A percentile compares a stretch with the other conserved stretches of the same genome.
Evolutionary conservation across 148 eudicot species (phyloP).

Genomic region (Talinum fruticosum): DNA sequence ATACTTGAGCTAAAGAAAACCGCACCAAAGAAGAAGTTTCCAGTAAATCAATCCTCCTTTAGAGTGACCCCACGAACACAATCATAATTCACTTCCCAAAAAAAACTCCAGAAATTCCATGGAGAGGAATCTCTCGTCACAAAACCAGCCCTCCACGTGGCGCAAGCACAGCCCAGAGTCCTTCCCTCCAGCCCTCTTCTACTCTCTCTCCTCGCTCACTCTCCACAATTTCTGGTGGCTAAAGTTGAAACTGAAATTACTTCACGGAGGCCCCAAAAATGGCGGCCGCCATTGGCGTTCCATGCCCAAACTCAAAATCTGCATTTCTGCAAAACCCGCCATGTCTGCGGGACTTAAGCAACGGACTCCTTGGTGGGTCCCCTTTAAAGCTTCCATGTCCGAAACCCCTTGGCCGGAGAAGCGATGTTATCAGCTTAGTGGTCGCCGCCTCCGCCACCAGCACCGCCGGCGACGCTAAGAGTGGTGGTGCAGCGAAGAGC

Average conservation of each 20-base stretch:
- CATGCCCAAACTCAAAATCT: constrained; percentile 31
- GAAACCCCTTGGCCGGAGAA: constrained; percentile 29
- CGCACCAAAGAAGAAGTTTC: not conserved
- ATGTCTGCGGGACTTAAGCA: constrained; percentile 25
- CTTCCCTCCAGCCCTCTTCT: no score
- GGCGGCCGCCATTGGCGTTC: constrained; percentile 41
- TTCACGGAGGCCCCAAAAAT: constrained; percentile 10
- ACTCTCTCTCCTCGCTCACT: not conserved
- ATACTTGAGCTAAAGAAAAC: no score
- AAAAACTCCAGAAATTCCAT: not conserved
- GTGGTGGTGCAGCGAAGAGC: constrained; percentile 10
- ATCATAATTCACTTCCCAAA: not conserved
- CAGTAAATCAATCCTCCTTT: not conserved
- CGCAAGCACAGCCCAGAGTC: constrained; percentile 5
- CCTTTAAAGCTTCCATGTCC: constrained; percentile 32
- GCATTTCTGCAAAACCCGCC: constrained; percentile 23
- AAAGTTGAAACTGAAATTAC: not conserved
- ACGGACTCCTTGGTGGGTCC: constrained; percentile 39
- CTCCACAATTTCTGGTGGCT: not conserved
- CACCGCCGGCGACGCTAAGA: not conserved
- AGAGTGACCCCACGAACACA: not conserved
- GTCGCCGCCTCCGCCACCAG: constrained; percentile 43
- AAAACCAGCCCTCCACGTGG: constrained; percentile 13
- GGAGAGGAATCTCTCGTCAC: not conserved
- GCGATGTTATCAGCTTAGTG: constrained; percentile 30